Percentiles rank a stretch among this genome's conserved stretches.
These are phyloP conservation scores for Pecoramyces ruminantium DNA, from an alignment of 192 early-diverging fungal genomes.

Conservation along the genomic window DNA sequence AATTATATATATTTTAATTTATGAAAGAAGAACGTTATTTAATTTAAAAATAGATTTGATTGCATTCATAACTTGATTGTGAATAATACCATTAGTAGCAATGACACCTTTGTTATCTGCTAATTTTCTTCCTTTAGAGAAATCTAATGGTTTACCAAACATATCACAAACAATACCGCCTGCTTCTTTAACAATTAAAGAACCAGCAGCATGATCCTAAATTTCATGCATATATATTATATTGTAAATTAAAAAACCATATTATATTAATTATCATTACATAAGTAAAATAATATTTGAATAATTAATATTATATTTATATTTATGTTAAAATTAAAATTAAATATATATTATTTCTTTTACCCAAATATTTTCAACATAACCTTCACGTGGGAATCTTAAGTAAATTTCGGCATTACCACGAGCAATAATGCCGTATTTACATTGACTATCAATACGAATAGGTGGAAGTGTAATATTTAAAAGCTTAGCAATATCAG, in stretches of 20 bases:
- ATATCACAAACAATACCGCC: conserved; percentile 80
- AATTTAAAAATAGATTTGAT: conserved; percentile 37
- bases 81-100: conserved; percentile 44
- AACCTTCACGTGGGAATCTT: conserved; percentile 62
- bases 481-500: conserved; percentile 50
- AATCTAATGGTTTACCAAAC: conserved; percentile 69
- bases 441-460: conserved; percentile 96
- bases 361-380: conserved; percentile 97
- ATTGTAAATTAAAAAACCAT: too few species aligned
- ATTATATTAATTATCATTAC: too few species aligned
- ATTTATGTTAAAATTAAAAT: too few species aligned
- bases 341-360: too few species aligned
- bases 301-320: too few species aligned
- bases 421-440: conserved; percentile 78
- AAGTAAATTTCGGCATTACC: conserved; percentile 92
- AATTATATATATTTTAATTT: not conserved
- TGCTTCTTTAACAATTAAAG: conserved; percentile 76
- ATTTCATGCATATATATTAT: too few species aligned
- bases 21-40: not conserved
- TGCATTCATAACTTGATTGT: conserved; percentile 57
- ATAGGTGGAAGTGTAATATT: conserved; percentile 63
- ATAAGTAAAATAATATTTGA: too few species aligned
- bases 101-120: conserved; percentile 75
- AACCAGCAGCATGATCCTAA: conserved; percentile 86
- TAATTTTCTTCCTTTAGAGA: conserved; percentile 71